Evolutionary conservation across 495 filamentous ascomycete genomes (phyloP), one percentile per base, ranked within the genome.

Genomic region (Hypoxylon intermedium): DNA sequence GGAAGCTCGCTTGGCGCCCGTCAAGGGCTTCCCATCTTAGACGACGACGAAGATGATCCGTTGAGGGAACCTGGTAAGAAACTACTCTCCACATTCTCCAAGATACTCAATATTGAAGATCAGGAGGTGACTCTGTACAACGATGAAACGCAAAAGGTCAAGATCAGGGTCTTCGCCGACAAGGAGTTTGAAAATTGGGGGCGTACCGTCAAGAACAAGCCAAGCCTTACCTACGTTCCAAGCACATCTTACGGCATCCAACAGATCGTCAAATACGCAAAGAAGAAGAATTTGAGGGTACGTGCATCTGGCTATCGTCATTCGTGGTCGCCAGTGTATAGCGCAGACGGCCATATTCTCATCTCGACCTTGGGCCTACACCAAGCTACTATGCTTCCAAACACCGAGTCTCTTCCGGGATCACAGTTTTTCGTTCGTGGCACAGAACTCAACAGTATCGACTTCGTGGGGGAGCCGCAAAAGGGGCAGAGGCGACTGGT

Each of bases 141-240:
- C 28, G 53, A 57, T 21, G 24, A 49, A 18, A n/a, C 21, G 16
- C 5, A 36, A 31, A 57, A 57, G 18, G 23, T 36, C 5, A 36
- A 36, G 37, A 57, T 57, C 6, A 13, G 36, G 6, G 61, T 70
- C 5, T 60, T 70, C 46, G 33, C 30, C 26, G 40, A 72, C 12
- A 44, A 48, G 15, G 42, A 54, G 13, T 84, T 84, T 50, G 28
- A 75, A 23, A 84, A 84, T 58, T 84, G 81, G 81, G 81, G 81
- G 7, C 51, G 60, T 13, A 77, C 67, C 6, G 69, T 82, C n/a
- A 49, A 65, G 15, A 81, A 82, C 53, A 75, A 48, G 2, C 81
- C 81, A 1, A 60, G 40, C 24, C 72, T 65, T 41, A 82, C 81
- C 2, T 81, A 68, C 53, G 52, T 83, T 33, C 81, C 80, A 1